Evolutionary conservation across 2,329 filamentous ascomycete genomes (phyloP).

Genomic region (Exophiala xenobiotica): DNA sequence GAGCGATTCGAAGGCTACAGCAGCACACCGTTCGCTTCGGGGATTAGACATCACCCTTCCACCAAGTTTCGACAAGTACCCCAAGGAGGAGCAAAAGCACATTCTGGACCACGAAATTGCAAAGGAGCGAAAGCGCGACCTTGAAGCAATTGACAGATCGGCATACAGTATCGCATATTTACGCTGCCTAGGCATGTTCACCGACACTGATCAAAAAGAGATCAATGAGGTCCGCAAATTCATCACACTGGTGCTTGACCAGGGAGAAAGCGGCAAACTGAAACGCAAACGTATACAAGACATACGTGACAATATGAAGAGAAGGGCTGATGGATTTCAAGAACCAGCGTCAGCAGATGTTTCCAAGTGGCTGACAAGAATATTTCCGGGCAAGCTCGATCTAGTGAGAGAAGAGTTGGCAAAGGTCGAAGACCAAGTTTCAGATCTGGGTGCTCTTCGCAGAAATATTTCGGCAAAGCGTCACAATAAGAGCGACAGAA

Average conservation of each 20-base stretch:
- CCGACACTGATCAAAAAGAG: conserved; percentile 18
- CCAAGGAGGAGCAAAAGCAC: conserved; percentile 13
- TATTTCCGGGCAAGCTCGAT: conserved; percentile 9
- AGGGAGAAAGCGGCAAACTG: conserved; percentile 12
- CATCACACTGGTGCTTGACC: conserved; percentile 17
- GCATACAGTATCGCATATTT: conserved; percentile 17
- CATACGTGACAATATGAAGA: conserved; percentile 24
- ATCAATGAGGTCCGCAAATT: conserved; percentile 21
- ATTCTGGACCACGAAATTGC: conserved; percentile 21
- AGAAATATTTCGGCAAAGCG: background rate
- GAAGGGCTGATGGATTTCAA: background rate
- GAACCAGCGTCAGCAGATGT: conserved; percentile 7
- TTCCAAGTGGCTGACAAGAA: background rate
- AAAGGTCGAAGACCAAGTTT: conserved; percentile 7
- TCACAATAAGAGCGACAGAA: conserved; percentile 3
- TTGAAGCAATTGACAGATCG: conserved; percentile 15
- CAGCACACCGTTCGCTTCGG: background rate
- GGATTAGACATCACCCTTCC: conserved; percentile 8
- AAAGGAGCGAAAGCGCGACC: conserved; percentile 24
- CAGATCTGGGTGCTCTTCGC: conserved; percentile 9
- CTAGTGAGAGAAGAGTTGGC: conserved; percentile 8
- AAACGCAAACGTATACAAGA: conserved; percentile 18
- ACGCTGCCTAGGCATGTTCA: conserved; percentile 14
- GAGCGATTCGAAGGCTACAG: background rate
- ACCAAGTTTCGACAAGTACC: conserved; percentile 10